Evolutionary conservation across 192 early-diverging fungal species (phyloP), one percentile per base, ranked within the genome.

Genomic region (Linnemannia schmuckeri): DNA sequence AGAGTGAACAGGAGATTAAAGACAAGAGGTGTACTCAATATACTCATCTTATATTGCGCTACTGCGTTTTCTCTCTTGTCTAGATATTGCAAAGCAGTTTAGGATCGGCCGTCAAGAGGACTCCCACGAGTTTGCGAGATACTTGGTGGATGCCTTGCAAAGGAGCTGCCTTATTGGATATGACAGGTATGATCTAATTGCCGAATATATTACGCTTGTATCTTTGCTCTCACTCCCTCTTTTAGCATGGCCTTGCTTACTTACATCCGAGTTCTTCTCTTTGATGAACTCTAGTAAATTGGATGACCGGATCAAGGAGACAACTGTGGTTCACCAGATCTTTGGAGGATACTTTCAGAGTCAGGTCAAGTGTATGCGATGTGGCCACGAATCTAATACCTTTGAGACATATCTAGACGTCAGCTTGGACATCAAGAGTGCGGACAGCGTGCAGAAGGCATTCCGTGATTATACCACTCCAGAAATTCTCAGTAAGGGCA

Each of bases 301-400:
- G 38, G 93, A 95, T 66, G 85, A 92, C n/a, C 91, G 92, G 49
- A 89, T 94, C 79, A 94, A 96, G 82, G 94, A 95, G 82, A 94
- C 96, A 6, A 94, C 96, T 8, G 81, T 95, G 24, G 88, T 95
- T 18, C 94, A 95, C 86, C 94, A 94, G 73, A 91, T 97, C 17
- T 97, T 97, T 94, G 96, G 96, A 72, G 96, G 96, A 0, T 94
- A 94, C 76, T 78, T 96, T 61, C 96, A 95, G 76, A 95, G 93
- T 70, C 93, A 96, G 75, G 91, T 98, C 70, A 91, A 89, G 52
- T 98, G 97, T 80, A 77, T 91, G 24, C 88, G 85, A 33, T 98
- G 97, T 88, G 89, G 93, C 33, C 76, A 91, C 72, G 91, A 92
- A 70, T 97, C 96, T 38, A 93, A 95, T 76, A 98, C 94, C 0